A percentile compares a stretch with the other conserved stretches of the same genome.
Evolutionary conservation across 306 rosid species (phyloP).

Genomic region (Luffa aegyptiaca): DNA sequence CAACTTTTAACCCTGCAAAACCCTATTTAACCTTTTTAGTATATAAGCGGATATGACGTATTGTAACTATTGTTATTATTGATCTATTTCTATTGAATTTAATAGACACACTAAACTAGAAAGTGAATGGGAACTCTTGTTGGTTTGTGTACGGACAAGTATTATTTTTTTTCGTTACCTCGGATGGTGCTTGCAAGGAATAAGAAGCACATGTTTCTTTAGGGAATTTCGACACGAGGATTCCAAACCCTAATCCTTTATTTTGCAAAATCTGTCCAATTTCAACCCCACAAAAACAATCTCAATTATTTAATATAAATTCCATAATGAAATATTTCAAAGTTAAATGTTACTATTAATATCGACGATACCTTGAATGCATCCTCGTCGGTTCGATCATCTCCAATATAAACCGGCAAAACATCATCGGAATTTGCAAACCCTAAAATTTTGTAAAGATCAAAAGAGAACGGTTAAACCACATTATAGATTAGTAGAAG

Average conservation of each 20-base stretch:
- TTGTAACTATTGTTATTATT: no score
- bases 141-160: neutral
- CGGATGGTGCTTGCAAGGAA: constrained; percentile 78
- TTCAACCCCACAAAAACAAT: neutral
- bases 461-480: neutral
- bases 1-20: neutral
- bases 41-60: no score
- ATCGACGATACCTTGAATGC: constrained; percentile 59
- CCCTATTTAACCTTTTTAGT: neutral
- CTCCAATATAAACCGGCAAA: constrained; percentile 80
- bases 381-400: constrained; percentile 90
- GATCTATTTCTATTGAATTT: no score
- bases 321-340: neutral
- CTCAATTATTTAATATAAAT: neutral
- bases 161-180: constrained; percentile 24
- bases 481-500: no score
- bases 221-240: constrained; percentile 70
- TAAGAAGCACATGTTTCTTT: constrained; percentile 85
- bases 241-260: constrained; percentile 78
- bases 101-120: no score
- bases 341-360: neutral
- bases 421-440: constrained; percentile 57
- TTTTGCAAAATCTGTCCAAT: constrained; percentile 45
- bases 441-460: constrained; percentile 26
- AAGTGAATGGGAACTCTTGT: no score